Conservation (phyloP, 495 filamentous ascomycete genomes). For the Sabuloglossum arenarium region DNA sequence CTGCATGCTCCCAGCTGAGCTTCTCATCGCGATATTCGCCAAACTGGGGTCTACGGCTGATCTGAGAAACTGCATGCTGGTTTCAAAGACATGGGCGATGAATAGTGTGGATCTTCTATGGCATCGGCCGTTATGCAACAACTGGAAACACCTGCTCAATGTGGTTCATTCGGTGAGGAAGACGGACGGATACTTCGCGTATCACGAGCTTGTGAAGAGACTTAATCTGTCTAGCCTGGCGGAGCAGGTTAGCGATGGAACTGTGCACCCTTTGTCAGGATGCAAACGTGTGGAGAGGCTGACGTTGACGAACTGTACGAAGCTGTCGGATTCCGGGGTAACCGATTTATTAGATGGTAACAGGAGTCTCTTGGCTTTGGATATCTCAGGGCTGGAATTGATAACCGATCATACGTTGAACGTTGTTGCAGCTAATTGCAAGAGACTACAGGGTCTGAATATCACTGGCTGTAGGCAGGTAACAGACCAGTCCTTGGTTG, state of each 20-base stretch:
- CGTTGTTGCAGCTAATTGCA: conserved; percentile 62
- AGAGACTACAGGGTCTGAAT: conserved; percentile 78
- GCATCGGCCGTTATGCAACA: conserved; percentile 81
- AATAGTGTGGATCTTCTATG: conserved; percentile 87
- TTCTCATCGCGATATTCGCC: conserved; percentile 79
- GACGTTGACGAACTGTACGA: conserved; percentile 77
- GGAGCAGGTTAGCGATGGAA: conserved; percentile 68
- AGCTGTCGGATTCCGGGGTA: conserved; percentile 66
- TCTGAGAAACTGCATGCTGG: conserved; percentile 73
- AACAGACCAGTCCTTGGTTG: conserved; percentile 64
- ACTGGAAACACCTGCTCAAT: conserved; percentile 53
- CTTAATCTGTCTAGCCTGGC: conserved; percentile 71
- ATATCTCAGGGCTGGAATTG: conserved; percentile 59
- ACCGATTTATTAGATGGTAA: conserved; percentile 63
- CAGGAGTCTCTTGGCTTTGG: conserved; percentile 65
- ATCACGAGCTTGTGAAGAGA: conserved; percentile 70
- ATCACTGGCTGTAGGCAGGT: conserved; percentile 70
- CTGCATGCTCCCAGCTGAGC: conserved; percentile 71
- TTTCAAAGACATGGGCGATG: conserved; percentile 77
- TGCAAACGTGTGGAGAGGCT: conserved; percentile 89
- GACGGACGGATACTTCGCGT: conserved; percentile 54
- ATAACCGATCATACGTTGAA: conserved; percentile 70
- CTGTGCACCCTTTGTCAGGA: conserved; percentile 53
- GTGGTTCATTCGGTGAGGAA: conserved; percentile 59
- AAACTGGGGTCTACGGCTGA: conserved; percentile 57